Evolutionary conservation across 495 filamentous ascomycete species (phyloP).

Genomic region (Entonaema liquescens): DNA sequence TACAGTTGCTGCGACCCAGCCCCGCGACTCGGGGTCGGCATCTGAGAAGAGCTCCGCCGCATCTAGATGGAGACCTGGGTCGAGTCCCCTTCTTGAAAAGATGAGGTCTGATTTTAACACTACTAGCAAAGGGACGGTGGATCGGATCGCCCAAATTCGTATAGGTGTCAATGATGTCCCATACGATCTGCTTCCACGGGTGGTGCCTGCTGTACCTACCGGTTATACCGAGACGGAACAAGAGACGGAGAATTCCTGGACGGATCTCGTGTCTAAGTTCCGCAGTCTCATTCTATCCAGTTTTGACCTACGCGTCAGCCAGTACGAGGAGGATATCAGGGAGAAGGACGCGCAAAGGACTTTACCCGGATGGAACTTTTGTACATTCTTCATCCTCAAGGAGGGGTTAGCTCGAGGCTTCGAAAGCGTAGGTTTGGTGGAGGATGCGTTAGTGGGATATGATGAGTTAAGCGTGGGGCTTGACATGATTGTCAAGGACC

Average conservation of each 20-base stretch:
- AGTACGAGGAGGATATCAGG: constrained; percentile 97
- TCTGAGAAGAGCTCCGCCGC: constrained; percentile 52
- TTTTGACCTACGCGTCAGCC: constrained; percentile 88
- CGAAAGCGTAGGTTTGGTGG: constrained; percentile 93
- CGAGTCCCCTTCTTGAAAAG: constrained; percentile 87
- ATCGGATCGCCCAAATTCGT: constrained; percentile 86
- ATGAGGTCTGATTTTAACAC: constrained; percentile 91
- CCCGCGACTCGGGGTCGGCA: constrained; percentile 59
- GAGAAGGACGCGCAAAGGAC: constrained; percentile 89
- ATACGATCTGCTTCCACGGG: constrained; percentile 63
- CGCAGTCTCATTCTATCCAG: constrained; percentile 87
- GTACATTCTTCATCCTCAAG: constrained; percentile 97
- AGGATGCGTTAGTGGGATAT: constrained; percentile 91
- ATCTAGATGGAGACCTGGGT: constrained; percentile 81
- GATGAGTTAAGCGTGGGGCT: constrained; percentile 90
- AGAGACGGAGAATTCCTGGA: constrained; percentile 76
- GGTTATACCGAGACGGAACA: constrained; percentile 70
- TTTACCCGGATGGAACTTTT: constrained; percentile 98
- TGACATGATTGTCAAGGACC: constrained; percentile 81
- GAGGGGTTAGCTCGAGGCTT: constrained; percentile 93
- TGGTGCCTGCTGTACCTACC: constrained; percentile 64
- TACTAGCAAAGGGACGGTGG: constrained; percentile 76
- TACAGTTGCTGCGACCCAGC: constrained; percentile 76
- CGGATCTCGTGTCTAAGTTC: constrained; percentile 85
- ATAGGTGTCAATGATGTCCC: constrained; percentile 71